Base-by-base conservation (phyloP, 2,329 filamentous ascomycete genomes). In the Leptographium wingfieldii region DNA sequence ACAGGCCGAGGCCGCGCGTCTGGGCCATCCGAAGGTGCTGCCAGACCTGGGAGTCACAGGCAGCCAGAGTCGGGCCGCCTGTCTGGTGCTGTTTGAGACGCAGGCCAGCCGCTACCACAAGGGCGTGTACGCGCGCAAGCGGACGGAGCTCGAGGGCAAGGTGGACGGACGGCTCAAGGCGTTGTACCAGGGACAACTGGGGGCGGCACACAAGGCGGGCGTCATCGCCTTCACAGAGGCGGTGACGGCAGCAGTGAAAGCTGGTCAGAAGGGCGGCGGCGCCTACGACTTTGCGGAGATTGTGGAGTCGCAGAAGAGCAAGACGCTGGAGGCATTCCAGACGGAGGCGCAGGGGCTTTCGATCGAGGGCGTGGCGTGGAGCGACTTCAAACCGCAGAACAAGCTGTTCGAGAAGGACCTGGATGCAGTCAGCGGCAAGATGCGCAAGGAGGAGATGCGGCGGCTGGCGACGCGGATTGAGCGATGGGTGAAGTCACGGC, bases 81-180 rank as follows among this genome's bases (percentile, higher is more conserved):
- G 87, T 38, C 76, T 96, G 62, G 87, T 86, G 67, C 84, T 84
- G n/a, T 99, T 99, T 67, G 90, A 96, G 70, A 82, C 81, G 0
- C 90, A 95, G 70, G 94, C 94, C 1, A 92, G 92, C 70, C 82
- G 94, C 64, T 99, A 99, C 71, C 94, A 97, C 78, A 97, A 97
- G 75, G 91, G 87, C 22, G 94, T 99, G 19, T 99, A 94, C 72
- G 80, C 84, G 65, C 83, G 89, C 61, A 99, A 99, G 75, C 84
- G 84, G 64, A 79, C 83, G 2, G 94, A 99, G 69, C 80, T 99
- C 9, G 89, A 94, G 70, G 77, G 77, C 67, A 96, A 96, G 73
- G 81, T 96, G 48, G 94, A 97, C 69, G 79, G 83, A n/a, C 83
- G 94, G 40, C 80, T 99, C 58, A 97, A 95, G 76, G 77, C 86